Evolutionary conservation across 805 yeast genomes (phyloP), one percentile per base, ranked within the genome.

Genomic region (Hermanozyma aechmeae): DNA sequence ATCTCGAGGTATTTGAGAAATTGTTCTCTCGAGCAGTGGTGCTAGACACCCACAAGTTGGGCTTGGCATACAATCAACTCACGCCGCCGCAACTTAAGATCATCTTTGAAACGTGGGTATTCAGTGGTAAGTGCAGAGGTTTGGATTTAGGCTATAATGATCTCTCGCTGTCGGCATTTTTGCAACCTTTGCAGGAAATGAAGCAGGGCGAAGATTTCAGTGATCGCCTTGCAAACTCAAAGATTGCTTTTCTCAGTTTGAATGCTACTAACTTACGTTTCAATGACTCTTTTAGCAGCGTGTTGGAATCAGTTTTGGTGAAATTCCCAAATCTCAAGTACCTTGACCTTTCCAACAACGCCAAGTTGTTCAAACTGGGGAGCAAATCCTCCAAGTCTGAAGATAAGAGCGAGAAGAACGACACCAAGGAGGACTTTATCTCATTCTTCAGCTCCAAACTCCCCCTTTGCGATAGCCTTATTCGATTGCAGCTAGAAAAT

Each of bases 121-220:
- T 50, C 42, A 35, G 52, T 53, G 50, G 45, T 57, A 42, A 57
- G 16, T 67, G 76, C 4, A 48, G 74, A 38, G 96, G 96, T 3
- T 52, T 87, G 5, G 96, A 86, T 58, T 44, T 87, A 13, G 93
- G 94, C 3, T 87, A 79, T 46, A 87, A 87, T 48, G 87, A 83
- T 48, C 54, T 80, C 33, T 63, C 65, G 50, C 43, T 55, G 4
- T 23, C 43, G 1, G 45, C 48, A 3, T 50, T 50, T 34, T 33
- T 68, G 29, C 51, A 48, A 17, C 61, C 65, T 8, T 46, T 70
- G 15, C 45, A 61, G 24, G 66, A 64, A 2, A 50, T 47, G 15
- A 45, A 38, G 16, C 27, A 27, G 13, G 30, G 32, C 3, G 41
- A 47, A 3, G 45, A 37, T 7, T 50, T 49, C 26, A 42, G 36